Evolutionary conservation across 163 green algal species (phyloP).

Genomic region (Scenedesmus sp.): DNA sequence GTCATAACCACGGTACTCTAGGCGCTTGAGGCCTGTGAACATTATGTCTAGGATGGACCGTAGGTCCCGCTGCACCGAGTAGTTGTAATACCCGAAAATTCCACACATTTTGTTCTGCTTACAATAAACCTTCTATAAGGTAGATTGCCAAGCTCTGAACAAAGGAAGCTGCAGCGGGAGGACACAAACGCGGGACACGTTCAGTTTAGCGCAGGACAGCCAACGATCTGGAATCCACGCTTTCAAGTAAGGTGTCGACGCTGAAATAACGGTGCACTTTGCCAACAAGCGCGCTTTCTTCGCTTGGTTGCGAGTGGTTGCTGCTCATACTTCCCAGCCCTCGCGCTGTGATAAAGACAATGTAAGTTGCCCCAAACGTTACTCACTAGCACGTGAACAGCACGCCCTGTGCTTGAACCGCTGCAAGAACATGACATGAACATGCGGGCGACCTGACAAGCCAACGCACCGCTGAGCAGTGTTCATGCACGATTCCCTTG

Average conservation of each 20-base stretch:
- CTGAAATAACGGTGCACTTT: background rate
- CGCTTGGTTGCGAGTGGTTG: background rate
- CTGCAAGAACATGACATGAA: background rate
- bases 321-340: background rate
- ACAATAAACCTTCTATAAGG: too few relatives aligned
- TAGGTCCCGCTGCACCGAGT: slow-evolving; percentile 69
- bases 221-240: background rate
- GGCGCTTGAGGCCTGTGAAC: slow-evolving; percentile 90
- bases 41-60: slow-evolving; percentile 88
- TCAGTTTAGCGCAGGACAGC: background rate
- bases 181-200: background rate
- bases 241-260: background rate
- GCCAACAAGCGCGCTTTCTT: background rate
- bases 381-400: too few relatives aligned
- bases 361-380: background rate
- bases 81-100: slow-evolving; percentile 86
- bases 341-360: background rate
- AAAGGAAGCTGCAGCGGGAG: background rate
- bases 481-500: background rate
- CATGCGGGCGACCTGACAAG: background rate
- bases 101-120: slow-evolving; percentile 32
- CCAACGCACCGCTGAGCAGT: background rate
- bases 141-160: background rate
- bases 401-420: background rate
- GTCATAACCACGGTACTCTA: slow-evolving; percentile 99